Evolutionary conservation across 495 filamentous ascomycete species (phyloP).

Genomic region (Pyronema domesticum): DNA sequence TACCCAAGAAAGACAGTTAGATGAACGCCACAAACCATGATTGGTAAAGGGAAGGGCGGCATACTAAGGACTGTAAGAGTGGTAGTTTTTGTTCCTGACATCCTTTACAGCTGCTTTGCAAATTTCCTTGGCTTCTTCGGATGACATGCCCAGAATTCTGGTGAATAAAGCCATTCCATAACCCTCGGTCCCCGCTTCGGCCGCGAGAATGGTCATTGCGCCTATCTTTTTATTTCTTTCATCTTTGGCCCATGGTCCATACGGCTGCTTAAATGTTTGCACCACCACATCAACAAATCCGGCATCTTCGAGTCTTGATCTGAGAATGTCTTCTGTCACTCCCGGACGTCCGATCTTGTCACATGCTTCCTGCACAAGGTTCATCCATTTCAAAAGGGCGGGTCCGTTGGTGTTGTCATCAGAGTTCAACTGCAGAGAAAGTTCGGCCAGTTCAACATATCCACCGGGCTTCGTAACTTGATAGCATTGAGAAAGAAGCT

Average conservation of each 20-base stretch:
- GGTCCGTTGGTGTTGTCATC: constrained; percentile 21
- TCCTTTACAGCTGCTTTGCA: background rate
- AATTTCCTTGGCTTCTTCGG: background rate
- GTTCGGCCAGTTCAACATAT: background rate
- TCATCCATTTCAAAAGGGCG: background rate
- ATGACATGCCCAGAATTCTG: background rate
- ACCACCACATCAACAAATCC: constrained; percentile 25
- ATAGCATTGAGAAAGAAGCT: constrained; percentile 28
- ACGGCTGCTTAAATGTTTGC: constrained; percentile 7
- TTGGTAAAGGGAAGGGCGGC: too few relatives aligned
- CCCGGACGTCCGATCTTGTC: background rate
- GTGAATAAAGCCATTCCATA: background rate
- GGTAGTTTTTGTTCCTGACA: background rate
- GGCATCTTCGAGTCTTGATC: constrained; percentile 10
- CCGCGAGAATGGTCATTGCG: background rate
- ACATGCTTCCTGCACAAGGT: background rate
- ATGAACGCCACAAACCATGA: too few relatives aligned
- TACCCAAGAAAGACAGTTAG: too few relatives aligned
- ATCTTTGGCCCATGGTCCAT: constrained; percentile 11
- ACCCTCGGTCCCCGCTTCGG: background rate
- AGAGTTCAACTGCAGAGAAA: constrained; percentile 10
- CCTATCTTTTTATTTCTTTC: background rate
- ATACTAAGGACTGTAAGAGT: too few relatives aligned
- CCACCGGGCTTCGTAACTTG: background rate
- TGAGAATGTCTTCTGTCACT: constrained; percentile 6